These are phyloP conservation scores for Akebia trifoliata DNA, from an alignment of 164 flowering plant species.

Conservation along the genomic window DNA sequence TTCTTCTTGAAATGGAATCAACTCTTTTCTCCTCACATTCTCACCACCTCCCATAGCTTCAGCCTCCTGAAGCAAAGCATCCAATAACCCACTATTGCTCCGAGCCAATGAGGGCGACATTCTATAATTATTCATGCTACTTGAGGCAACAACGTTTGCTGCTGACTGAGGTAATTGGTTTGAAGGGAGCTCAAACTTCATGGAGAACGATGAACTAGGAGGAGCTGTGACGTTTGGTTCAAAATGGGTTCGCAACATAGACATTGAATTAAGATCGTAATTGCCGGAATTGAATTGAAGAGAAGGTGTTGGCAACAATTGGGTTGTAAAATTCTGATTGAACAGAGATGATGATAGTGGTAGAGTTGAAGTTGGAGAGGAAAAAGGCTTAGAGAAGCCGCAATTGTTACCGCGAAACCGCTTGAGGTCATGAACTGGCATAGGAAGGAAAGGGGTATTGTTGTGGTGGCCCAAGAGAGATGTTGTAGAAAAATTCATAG, in stretches of 20 bases:
- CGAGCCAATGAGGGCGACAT: background rate
- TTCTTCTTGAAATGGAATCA: constrained; percentile 1
- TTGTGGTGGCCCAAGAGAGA: constrained; percentile 10
- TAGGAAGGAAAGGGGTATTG: constrained; percentile 8
- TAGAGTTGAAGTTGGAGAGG: constrained; percentile 8
- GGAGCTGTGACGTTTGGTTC: constrained; percentile 1
- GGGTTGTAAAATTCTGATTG: constrained; percentile 7
- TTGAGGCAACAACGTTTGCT: constrained; percentile 11
- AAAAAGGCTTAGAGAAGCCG: constrained; percentile 11
- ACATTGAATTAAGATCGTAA: constrained; percentile 14
- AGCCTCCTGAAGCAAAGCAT: constrained; percentile 38
- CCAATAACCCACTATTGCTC: constrained; percentile 35
- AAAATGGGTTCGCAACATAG: constrained; percentile 10
- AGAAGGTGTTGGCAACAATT: constrained; percentile 6
- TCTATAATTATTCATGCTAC: background rate
- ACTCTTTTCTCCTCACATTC: constrained; percentile 8
- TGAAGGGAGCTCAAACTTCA: constrained; percentile 29
- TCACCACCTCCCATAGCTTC: constrained; percentile 18
- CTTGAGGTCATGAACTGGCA: constrained; percentile 13
- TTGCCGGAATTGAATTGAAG: constrained; percentile 16
- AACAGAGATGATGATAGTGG: constrained; percentile 15
- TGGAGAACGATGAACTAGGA: constrained; percentile 9
- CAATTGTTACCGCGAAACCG: constrained; percentile 11
- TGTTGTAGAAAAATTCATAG: constrained; percentile 10
- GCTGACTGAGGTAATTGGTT: constrained; percentile 25